Conservation (phyloP, 129 eudicot genomes). For the Sambucus nigra region DNA sequence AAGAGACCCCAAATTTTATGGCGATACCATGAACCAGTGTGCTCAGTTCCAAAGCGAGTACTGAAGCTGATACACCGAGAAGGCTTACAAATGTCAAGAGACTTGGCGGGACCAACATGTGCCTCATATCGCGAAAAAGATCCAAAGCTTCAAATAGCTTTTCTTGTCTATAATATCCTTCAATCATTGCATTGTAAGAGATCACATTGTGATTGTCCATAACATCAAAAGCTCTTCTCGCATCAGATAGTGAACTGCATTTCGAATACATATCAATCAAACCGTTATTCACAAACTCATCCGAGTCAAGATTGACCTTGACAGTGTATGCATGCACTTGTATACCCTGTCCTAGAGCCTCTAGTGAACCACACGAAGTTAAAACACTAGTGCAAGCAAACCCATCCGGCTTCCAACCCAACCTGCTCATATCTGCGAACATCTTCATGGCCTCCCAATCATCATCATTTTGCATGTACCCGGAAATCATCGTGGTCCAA, state of each 20-base stretch:
- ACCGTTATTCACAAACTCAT: conserved; percentile 48
- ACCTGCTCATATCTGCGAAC: conserved; percentile 38
- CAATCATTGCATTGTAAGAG: conserved; percentile 67
- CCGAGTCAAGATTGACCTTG: conserved; percentile 39
- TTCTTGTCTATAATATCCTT: conserved; percentile 49
- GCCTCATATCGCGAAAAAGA: conserved; percentile 56
- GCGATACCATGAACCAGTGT: conserved; percentile 46
- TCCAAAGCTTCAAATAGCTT: conserved; percentile 40
- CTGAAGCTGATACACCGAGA: conserved; percentile 55
- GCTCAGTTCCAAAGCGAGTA: conserved; percentile 31
- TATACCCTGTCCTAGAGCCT: conserved; percentile 41
- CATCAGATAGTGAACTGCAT: conserved; percentile 41
- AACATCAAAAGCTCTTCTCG: conserved; percentile 36
- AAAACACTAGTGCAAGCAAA: conserved; percentile 59
- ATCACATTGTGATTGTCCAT: conserved; percentile 23
- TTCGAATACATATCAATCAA: conserved; percentile 69
- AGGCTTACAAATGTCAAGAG: conserved; percentile 59
- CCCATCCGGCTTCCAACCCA: conserved; percentile 53
- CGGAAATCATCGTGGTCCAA: conserved; percentile 74
- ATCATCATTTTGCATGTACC: conserved; percentile 51
- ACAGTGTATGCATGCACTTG: conserved; percentile 49
- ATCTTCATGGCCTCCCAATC: conserved; percentile 41
- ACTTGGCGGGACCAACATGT: conserved; percentile 26
- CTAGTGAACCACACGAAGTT: conserved; percentile 58
- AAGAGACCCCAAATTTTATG: conserved; percentile 29